Percentiles rank a stretch among this genome's conserved stretches.
Evolutionary conservation across 306 rosid genomes (phyloP).

Genomic region (Dalbergia oliveri): DNA sequence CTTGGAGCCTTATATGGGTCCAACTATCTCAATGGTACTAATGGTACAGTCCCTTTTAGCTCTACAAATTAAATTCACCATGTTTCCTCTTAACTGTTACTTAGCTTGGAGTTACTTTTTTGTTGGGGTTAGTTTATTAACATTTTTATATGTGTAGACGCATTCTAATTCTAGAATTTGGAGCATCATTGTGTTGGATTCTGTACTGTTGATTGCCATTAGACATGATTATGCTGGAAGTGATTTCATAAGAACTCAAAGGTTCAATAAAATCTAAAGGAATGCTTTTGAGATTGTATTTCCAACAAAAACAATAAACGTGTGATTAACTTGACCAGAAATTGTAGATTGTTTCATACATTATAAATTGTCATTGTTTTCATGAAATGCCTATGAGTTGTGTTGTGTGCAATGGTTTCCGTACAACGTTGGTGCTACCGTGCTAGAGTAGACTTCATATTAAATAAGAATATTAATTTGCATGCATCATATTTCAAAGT

Average conservation of each 20-base stretch:
- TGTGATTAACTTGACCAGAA: slow-evolving; percentile 27
- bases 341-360: slow-evolving; percentile 11
- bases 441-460: slow-evolving; percentile 20
- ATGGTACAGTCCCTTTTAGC: slow-evolving; percentile 48
- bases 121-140: slow-evolving; percentile 24
- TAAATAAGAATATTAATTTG: slow-evolving; percentile 14
- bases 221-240: slow-evolving; percentile 29
- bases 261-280: slow-evolving; percentile 24
- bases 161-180: slow-evolving; percentile 34
- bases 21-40: slow-evolving; percentile 52
- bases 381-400: slow-evolving; percentile 5
- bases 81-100: not conserved
- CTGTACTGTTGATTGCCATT: slow-evolving; percentile 23
- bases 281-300: slow-evolving; percentile 21
- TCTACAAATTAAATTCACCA: slow-evolving; percentile 34
- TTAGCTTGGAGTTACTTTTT: slow-evolving; percentile 5
- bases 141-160: not conserved
- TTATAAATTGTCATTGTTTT: slow-evolving; percentile 12
- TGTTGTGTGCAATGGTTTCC: slow-evolving; percentile 10
- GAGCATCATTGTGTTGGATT: slow-evolving; percentile 36
- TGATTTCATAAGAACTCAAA: slow-evolving; percentile 35
- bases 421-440: not conserved
- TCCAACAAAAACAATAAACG: slow-evolving; percentile 21
- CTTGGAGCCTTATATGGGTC: slow-evolving; percentile 35
- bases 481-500: slow-evolving; percentile 15